Base-by-base conservation (phyloP, 345 rosid species). In the Corchorus capsularis region DNA sequence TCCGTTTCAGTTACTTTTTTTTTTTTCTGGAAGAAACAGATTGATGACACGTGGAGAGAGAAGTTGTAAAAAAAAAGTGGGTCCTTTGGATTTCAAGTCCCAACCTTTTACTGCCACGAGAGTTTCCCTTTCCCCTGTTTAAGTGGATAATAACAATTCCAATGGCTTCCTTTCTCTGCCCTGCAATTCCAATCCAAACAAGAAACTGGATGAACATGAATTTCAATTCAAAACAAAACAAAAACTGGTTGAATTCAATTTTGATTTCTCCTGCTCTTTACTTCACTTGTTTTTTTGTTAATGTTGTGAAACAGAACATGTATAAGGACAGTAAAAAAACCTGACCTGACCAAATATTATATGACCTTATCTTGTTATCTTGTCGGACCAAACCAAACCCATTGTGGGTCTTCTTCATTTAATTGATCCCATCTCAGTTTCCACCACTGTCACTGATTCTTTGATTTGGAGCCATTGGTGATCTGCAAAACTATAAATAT, bases 41-140 rank as follows among this genome's bases (percentile, higher is more conserved):
- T 79, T 10, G 22, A 34, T 5, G 86, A 79, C 89, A 79, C 87
- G 83, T 82, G 81, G 70, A 72, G 14, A 1, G 27, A 65, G 70
- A 71, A 17, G 8, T 17, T 27, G 16, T 6, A 0, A 27, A 27
- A 27, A 27, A 0, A 20, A 16, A 77, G 79, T 75, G 77, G 86
- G 81, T 3, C 80, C 73, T 4, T 39, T 39, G 3, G 0, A 27
- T 27, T 14, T 20, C n/a, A 22, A 69, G 0, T 60, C 6, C 87
- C 85, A 83, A 74, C 17, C 55, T 63, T 71, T 79, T 70, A 75
- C 79, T 75, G 86, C 87, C 88, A 82, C 87, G 85, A 75, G 10
- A 27, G 27, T 27, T 64, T 47, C 77, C 52, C 41, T 4, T 27
- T 27, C 27, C 27, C 27, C 27, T 27, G 27, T 27, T 27, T 27